Percentiles rank a stretch among this genome's conserved stretches.
Evolutionary conservation across 2,329 filamentous ascomycete species (phyloP).

Genomic region (Ophiosphaerella korrae): DNA sequence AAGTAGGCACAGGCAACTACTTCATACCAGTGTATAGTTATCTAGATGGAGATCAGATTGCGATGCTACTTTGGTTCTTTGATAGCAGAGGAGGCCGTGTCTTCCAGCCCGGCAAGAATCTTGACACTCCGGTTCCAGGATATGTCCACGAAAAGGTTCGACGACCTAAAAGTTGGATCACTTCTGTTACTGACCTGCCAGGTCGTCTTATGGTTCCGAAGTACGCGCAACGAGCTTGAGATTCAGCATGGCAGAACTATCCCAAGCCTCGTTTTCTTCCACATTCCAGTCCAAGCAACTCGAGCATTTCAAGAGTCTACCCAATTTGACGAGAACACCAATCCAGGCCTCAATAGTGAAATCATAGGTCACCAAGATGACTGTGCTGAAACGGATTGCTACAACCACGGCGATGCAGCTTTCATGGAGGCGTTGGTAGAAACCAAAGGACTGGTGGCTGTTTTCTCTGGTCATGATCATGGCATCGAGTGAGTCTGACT

Average conservation of each 20-base stretch:
- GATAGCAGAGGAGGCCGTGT: slow-evolving; percentile 52
- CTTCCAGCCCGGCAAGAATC: slow-evolving; percentile 20
- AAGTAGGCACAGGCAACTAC: slow-evolving; percentile 56
- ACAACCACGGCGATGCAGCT: slow-evolving; percentile 57
- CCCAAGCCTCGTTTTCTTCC: slow-evolving; percentile 61
- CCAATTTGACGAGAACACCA: slow-evolving; percentile 51
- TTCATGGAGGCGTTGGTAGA: slow-evolving; percentile 68
- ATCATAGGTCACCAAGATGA: slow-evolving; percentile 30
- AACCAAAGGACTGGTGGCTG: slow-evolving; percentile 53
- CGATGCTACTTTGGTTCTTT: slow-evolving; percentile 72
- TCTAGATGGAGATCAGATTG: slow-evolving; percentile 40
- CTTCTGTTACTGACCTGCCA: slow-evolving; percentile 10
- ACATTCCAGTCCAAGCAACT: slow-evolving; percentile 52
- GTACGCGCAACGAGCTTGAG: slow-evolving; percentile 19
- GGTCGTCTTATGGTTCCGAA: slow-evolving; percentile 37
- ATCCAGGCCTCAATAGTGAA: slow-evolving; percentile 48
- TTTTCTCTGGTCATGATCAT: slow-evolving; percentile 72
- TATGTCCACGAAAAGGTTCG: slow-evolving; percentile 33
- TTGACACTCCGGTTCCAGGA: slow-evolving; percentile 12
- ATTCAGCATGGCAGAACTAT: slow-evolving; percentile 43
- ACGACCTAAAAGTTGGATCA: background rate
- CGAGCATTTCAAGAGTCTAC: slow-evolving; percentile 52
- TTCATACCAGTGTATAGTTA: slow-evolving; percentile 57
- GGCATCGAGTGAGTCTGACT: slow-evolving; percentile 23
- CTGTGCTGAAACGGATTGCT: slow-evolving; percentile 21